Percentiles rank a stretch among this genome's conserved stretches.
Evolutionary conservation across 331 rosid species (phyloP).

Genomic region (Acacia concinna): DNA sequence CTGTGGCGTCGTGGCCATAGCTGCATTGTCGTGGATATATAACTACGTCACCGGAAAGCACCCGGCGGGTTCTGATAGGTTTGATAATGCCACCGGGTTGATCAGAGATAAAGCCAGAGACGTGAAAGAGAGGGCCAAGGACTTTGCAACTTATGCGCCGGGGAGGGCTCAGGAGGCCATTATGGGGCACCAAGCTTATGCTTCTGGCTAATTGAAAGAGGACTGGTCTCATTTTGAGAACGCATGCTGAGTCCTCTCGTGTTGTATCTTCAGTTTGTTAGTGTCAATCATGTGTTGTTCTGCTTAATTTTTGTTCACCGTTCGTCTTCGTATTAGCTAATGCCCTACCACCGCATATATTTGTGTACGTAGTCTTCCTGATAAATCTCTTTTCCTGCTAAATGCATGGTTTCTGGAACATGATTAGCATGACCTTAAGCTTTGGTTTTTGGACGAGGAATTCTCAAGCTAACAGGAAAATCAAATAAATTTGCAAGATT

Average conservation of each 20-base stretch:
- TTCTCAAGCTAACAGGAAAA: background rate
- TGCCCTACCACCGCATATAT: conserved; percentile 1
- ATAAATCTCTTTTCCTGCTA: conserved; percentile 28
- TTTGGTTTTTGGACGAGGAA: background rate
- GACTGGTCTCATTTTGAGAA: background rate
- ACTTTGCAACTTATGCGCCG: conserved; percentile 32
- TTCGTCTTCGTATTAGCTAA: conserved; percentile 20
- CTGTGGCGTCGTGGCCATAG: conserved; percentile 50
- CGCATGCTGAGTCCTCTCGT: conserved; percentile 22
- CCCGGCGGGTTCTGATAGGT: conserved; percentile 47
- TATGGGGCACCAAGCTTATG: conserved; percentile 25
- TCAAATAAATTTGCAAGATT: background rate
- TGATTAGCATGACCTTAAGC: background rate
- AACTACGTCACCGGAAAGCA: conserved; percentile 44
- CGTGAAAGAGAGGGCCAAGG: conserved; percentile 51
- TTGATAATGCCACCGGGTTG: conserved; percentile 47
- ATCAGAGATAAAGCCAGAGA: conserved; percentile 52
- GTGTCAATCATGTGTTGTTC: conserved; percentile 22
- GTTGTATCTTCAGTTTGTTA: conserved; percentile 23
- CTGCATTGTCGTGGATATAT: conserved; percentile 57
- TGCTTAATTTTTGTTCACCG: conserved; percentile 15
- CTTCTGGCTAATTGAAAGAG: background rate
- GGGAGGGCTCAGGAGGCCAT: conserved; percentile 40
- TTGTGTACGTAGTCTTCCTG: conserved; percentile 31
- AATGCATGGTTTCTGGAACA: conserved; percentile 41